These are phyloP conservation scores for Camelina laxa DNA, from an alignment of 345 rosid species.

Conservation along the genomic window DNA sequence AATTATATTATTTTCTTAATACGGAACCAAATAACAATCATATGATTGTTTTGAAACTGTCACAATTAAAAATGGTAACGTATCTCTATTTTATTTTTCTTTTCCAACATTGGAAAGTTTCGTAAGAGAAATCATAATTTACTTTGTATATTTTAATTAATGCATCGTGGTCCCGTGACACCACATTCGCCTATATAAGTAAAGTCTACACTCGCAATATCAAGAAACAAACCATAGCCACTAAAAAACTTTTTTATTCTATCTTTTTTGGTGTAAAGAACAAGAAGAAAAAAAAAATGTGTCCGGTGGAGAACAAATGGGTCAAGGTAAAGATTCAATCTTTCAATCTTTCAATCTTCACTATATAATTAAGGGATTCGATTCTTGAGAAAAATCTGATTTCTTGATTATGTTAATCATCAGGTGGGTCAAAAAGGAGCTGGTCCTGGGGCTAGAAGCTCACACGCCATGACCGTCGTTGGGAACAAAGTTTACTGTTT, in stretches of 20 bases:
- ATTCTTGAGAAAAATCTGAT: neutral
- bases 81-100: neutral
- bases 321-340: constrained; percentile 29
- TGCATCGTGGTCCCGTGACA: constrained; percentile 7
- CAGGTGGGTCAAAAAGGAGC: constrained; percentile 42
- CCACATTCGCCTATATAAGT: constrained; percentile 12
- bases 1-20: constrained; percentile 9
- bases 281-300: constrained; percentile 20
- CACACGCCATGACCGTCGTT: constrained; percentile 42
- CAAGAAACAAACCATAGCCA: neutral
- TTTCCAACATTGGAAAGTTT: neutral
- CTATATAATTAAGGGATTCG: too few species aligned
- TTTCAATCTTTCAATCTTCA: neutral
- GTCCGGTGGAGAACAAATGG: constrained; percentile 38
- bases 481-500: constrained; percentile 44
- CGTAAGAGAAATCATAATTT: neutral
- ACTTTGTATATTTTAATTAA: neutral
- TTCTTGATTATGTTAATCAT: neutral
- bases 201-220: neutral
- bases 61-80: constrained; percentile 23
- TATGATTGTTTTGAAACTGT: neutral
- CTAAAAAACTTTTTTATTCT: neutral
- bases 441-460: constrained; percentile 45
- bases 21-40: neutral
- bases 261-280: neutral